Evolutionary conservation across 306 rosid species (phyloP), one percentile per base, ranked within the genome.

Genomic region (Malus orientalis): DNA sequence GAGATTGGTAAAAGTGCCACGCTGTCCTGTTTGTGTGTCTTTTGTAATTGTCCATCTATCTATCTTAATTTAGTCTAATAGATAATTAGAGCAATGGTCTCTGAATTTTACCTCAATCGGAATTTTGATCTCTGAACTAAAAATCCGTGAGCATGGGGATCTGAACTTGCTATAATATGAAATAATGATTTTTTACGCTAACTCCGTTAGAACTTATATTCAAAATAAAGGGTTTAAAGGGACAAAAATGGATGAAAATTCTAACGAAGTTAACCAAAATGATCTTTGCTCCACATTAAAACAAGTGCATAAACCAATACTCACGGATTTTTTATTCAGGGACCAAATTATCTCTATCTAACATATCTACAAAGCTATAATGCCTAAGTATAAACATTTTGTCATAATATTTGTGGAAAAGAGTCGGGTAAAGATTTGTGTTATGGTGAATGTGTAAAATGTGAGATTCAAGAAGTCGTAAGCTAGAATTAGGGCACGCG

Each of bases 401-500:
- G 55, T 4, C 2, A 51, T 18, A 16, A 51, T 15, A 18, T 51
- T 15, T 51, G 20, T 51, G 55, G 18, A 51, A 51, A 15, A 51
- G 20, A 51, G 55, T 51, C 55, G 55, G 3, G 8, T 38, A 38
- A 51, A 51, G 20, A 71, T 59, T 59, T 59, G 62, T 49, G 80
- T 27, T 61, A 62, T 7, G 67, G 40, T 62, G n/a, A 27, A 62
- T 29, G 67, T 10, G 30, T 9, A 54, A 54, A 16, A 58, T 16
- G 83, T 25, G 81, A 79, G 77, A 68, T 69, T 80, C 78, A 78
- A 76, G 73, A 58, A 64, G 75, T 30, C 13, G 55, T 65, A 55
- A 10, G 78, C 76, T 81, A n/a, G 79, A 85, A 79, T 81, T 75
- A 59, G 83, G 86, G 91, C 81, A 86, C 75, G 93, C 93, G 87